Evolutionary conservation across 805 yeast genomes (phyloP).

Genomic region (Candida corydali): DNA sequence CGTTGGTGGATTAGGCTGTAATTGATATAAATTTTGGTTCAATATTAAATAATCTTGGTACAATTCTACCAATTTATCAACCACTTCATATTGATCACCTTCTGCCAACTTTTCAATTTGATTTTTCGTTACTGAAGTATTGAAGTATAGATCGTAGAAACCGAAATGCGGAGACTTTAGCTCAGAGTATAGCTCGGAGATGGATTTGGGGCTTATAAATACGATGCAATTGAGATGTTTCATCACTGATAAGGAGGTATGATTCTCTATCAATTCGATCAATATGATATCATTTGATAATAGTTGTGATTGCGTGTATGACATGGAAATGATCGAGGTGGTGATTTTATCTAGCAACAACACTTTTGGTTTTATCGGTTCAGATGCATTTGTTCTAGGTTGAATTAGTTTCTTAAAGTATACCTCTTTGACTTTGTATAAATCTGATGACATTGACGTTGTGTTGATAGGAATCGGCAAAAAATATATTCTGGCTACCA

Average conservation of each 20-base stretch:
- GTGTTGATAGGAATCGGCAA: not conserved
- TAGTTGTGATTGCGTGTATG: constrained; percentile 81
- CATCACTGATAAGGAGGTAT: constrained; percentile 62
- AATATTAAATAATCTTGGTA: constrained; percentile 80
- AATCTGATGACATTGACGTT: constrained; percentile 20
- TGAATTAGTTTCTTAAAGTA: constrained; percentile 29
- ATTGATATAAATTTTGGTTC: constrained; percentile 58
- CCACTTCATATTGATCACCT: constrained; percentile 80
- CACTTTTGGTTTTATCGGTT: constrained; percentile 51
- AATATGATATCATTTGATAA: constrained; percentile 81
- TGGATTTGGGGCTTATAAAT: constrained; percentile 72
- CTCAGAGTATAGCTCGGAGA: constrained; percentile 61
- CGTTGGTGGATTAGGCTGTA: constrained; percentile 11
- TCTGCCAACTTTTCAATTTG: constrained; percentile 86
- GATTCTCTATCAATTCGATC: constrained; percentile 53
- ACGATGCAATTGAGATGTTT: constrained; percentile 74
- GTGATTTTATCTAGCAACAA: constrained; percentile 76
- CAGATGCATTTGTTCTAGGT: constrained; percentile 8
- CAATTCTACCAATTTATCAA: constrained; percentile 71
- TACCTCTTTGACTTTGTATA: constrained; percentile 23
- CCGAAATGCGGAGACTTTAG: constrained; percentile 75
- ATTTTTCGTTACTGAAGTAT: constrained; percentile 68
- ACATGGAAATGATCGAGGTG: constrained; percentile 80
- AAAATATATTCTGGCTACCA: too few relatives aligned
- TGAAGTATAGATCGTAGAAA: constrained; percentile 72